A percentile compares a stretch with the other conserved stretches of the same genome.
Conservation (phyloP, 1,284 basidiomycete species). For the Ganoderma resinaceum region DNA sequence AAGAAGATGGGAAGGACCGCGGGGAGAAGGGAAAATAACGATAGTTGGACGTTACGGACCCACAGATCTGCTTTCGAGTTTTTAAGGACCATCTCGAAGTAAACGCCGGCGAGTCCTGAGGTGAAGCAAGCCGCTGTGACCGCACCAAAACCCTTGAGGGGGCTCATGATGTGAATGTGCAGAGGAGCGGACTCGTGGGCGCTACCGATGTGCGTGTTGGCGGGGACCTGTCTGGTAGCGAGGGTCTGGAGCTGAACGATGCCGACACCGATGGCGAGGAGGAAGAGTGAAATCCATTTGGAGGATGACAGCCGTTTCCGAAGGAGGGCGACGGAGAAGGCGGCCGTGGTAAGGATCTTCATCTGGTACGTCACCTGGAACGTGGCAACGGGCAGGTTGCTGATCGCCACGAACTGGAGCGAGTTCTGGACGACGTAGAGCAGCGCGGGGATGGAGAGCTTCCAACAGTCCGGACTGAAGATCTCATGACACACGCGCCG, state of each 20-base stretch:
- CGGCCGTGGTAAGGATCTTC: constrained; percentile 98
- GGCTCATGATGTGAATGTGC: constrained; percentile 68
- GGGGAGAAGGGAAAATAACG: constrained; percentile 91
- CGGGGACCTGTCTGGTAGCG: constrained; percentile 43
- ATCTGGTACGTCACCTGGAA: constrained; percentile 97
- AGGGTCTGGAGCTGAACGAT: constrained; percentile 89
- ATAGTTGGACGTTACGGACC: constrained; percentile 97
- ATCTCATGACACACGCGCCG: constrained; percentile 60
- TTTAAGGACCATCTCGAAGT: constrained; percentile 98
- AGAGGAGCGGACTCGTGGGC: constrained; percentile 45
- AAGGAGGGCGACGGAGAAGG: constrained; percentile 91
- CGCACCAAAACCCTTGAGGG: constrained; percentile 86
- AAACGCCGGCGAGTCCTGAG: constrained; percentile 97
- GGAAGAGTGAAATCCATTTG: constrained; percentile 87
- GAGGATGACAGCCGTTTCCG: constrained; percentile 76
- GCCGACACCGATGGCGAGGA: constrained; percentile 91
- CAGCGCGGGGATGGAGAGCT: constrained; percentile 94
- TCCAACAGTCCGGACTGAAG: constrained; percentile 93
- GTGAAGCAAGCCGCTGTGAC: constrained; percentile 94
- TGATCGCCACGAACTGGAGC: constrained; percentile 93
- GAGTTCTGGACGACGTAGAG: constrained; percentile 98
- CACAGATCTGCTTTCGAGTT: constrained; percentile 89
- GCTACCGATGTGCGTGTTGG: constrained; percentile 42
- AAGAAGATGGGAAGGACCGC: constrained; percentile 87
- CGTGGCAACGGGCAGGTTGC: constrained; percentile 92